These are phyloP conservation scores for Alternaria sp. DNA, from an alignment of 2,329 filamentous ascomycete species.

Conservation along the genomic window DNA sequence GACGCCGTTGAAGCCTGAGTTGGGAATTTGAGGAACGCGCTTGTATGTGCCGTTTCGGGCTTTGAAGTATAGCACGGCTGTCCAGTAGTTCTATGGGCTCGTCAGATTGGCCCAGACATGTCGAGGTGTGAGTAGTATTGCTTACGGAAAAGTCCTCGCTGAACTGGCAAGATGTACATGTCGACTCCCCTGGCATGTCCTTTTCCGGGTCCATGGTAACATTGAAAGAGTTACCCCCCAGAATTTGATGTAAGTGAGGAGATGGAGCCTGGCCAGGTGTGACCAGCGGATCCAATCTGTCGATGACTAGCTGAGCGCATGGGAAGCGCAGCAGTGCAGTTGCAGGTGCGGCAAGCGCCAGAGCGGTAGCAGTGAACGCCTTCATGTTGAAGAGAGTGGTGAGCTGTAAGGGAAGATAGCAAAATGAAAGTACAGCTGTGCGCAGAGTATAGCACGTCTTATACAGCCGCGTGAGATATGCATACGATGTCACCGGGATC, in stretches of 20 bases:
- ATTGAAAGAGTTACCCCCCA: constrained; percentile 39
- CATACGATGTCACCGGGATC: background rate
- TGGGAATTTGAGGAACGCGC: constrained; percentile 36
- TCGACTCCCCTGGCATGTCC: constrained; percentile 34
- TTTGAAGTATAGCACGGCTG: constrained; percentile 43
- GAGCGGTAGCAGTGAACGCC: constrained; percentile 10
- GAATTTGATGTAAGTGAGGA: constrained; percentile 37
- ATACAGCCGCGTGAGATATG: constrained; percentile 1
- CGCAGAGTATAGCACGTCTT: background rate
- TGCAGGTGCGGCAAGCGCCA: constrained; percentile 27
- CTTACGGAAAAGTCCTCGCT: constrained; percentile 34
- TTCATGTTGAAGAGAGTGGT: constrained; percentile 27
- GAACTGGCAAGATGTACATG: constrained; percentile 42
- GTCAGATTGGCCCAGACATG: background rate
- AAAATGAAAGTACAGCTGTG: background rate
- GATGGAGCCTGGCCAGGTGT: constrained; percentile 34
- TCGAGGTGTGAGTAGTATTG: background rate
- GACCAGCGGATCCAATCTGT: constrained; percentile 36
- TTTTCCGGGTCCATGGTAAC: constrained; percentile 33
- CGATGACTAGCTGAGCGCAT: constrained; percentile 36
- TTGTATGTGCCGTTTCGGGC: constrained; percentile 39
- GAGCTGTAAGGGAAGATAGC: background rate
- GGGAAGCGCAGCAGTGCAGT: constrained; percentile 35
- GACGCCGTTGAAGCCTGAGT: constrained; percentile 37
- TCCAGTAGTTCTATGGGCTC: constrained; percentile 38